phyloP scores from a whole-genome alignment of 306 rosid species.

The Prunus persica region Prunus_persica_NCBIv2 NC_034016.1:12522001-12522500 shows the following conservation, averaged over 20 bases:
- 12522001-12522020: neutral
- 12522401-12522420: neutral
- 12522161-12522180: constrained; percentile 76
- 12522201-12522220: constrained; percentile 91
- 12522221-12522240: constrained; percentile 56
- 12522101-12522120: constrained; percentile 79
- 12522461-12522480: neutral
- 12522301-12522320: neutral
- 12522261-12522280: neutral
- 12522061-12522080: constrained; percentile 83
- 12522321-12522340: constrained; percentile 5
- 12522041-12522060: constrained; percentile 70
- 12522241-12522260: neutral
- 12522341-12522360: neutral
- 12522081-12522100: constrained; percentile 90
- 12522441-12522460: neutral
- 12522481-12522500: too few species aligned
- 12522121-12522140: constrained; percentile 91
- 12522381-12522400: neutral
- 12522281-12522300: neutral
- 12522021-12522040: neutral
- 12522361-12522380: neutral
- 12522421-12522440: neutral
- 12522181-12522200: constrained; percentile 75
- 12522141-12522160: constrained; percentile 77